Evolutionary conservation across 345 rosid species (phyloP), one percentile per base, ranked within the genome.

Genomic region (Luvunga scandens): DNA sequence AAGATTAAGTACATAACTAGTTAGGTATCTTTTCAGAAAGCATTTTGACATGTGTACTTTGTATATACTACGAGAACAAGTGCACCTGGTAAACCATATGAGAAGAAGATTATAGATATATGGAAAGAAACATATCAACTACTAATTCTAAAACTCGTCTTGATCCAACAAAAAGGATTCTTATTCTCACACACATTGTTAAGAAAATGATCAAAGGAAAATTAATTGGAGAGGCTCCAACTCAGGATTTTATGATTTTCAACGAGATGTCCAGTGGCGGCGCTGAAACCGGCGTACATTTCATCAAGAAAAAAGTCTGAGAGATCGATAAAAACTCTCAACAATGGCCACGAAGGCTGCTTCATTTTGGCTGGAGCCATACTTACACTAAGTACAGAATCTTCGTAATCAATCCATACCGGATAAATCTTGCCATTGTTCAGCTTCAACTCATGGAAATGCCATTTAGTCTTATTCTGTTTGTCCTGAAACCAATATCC

Each of bases 321-420:
- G 14, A 83, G 90, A 67, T 84, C 86, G 31, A 69, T 66, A 61
- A 67, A 55, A 7, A 72, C 71, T 53, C 72, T 76, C 4, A 86
- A 67, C 77, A 86, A 74, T 2, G 85, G 86, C 86, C 74, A 82
- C 5, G 56, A 71, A 33, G 86, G 87, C 79, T 80, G 83, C 72
- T 66, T 75, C 65, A 75, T 66, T 59, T 30, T 62, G 27, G 80
- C 73, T 0, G 66, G 38, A 0, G 75, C 89, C 33, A 81, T 70
- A 27, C 87, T 82, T 9, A 82, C 81, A 2, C 79, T 62, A 30
- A 83, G 55, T 0, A 55, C 63, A 45, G 68, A 68, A 27, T 81
- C 78, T 53, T 9, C 63, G 53, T 81, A 82, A 36, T 83, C 88
- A 9, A 85, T 83, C 89, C 91, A 81, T 56, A 76, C 86, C 53